phyloP scores from a whole-genome alignment of 2,329 filamentous ascomycete species.

The Helotiales sp. region DNA sequence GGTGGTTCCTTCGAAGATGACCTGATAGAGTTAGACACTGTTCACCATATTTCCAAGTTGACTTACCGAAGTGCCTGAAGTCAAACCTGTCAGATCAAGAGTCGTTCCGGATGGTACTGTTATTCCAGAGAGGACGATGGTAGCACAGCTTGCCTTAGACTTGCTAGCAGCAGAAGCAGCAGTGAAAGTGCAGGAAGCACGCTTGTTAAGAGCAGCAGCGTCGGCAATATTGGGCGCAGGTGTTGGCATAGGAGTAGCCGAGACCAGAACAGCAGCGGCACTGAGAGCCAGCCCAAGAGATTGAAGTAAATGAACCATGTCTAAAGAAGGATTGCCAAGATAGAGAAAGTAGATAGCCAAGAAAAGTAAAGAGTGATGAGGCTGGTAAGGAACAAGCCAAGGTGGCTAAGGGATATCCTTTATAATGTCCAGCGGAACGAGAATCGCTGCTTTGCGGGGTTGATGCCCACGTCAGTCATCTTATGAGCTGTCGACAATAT shows the following conservation, averaged over 20 bases:
- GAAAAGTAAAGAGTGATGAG: conserved; percentile 7
- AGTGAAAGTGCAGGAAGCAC: conserved; percentile 51
- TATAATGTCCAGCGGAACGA: not conserved
- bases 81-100: conserved; percentile 56
- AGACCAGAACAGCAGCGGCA: conserved; percentile 21
- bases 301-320: conserved; percentile 27
- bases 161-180: conserved; percentile 46
- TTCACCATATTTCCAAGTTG: not conserved
- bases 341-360: not conserved
- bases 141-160: conserved; percentile 52
- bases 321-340: conserved; percentile 8
- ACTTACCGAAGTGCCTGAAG: conserved; percentile 42
- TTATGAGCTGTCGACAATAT: not conserved
- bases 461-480: not conserved
- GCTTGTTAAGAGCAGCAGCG: conserved; percentile 20
- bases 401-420: conserved; percentile 1
- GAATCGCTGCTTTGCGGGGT: not conserved
- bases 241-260: conserved; percentile 26
- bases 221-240: conserved; percentile 23
- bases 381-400: conserved; percentile 6
- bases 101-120: conserved; percentile 58
- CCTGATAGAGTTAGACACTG: conserved; percentile 25
- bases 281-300: conserved; percentile 26
- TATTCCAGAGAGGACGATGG: conserved; percentile 54
- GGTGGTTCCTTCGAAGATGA: conserved; percentile 66